Evolutionary conservation across 805 yeast genomes (phyloP), one percentile per base, ranked within the genome.

Genomic region (Myxozyma vanderwaltii): DNA sequence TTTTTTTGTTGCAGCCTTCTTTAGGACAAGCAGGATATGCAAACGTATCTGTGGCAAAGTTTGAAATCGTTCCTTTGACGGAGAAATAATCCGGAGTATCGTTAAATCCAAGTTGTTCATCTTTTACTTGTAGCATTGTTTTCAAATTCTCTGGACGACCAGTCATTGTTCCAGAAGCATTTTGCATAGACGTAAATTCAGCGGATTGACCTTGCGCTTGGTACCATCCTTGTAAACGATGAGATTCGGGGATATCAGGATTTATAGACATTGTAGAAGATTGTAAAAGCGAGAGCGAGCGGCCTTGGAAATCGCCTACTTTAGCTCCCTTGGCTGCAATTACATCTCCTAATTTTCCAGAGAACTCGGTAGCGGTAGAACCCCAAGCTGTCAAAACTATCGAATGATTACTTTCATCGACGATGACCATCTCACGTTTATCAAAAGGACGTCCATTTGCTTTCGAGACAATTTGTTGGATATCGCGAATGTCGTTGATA

Each of bases 211-310:
- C 97, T 66, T 82, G 84, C 41, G 86, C 81, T 69, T 90, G 96
- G 70, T 84, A 94, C 99, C 99, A 94, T 5, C 98, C 98, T 73
- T 90, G 89, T 67, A 94, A 80, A 55, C 83, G 80, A 72, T 84
- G 90, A 3, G 97, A 92, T 72, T 90, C 97, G 19, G 89, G 86
- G 23, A 88, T 81, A 70, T 91, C 97, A 1, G 99, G 99, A 69
- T 89, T 89, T 12, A 88, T 80, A 38, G 84, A 73, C 64, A 94
- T 75, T 1, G 88, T 81, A 21, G 96, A 91, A 10, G 89, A 81
- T 61, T 86, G 89, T 24, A 91, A 84, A 72, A 91, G 81, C 0
- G 96, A 86, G 66, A 94, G 77, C 13, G 89, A 81, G 70, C 92
- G 85, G 26, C 97, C 97, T 59, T 86, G 86, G 72, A 89, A 94